Percentiles rank a stretch among this genome's conserved stretches.
These are phyloP conservation scores for Gloeostereum incarnatum DNA, from an alignment of 768 basidiomycete species.

Conservation along the genomic window DNA sequence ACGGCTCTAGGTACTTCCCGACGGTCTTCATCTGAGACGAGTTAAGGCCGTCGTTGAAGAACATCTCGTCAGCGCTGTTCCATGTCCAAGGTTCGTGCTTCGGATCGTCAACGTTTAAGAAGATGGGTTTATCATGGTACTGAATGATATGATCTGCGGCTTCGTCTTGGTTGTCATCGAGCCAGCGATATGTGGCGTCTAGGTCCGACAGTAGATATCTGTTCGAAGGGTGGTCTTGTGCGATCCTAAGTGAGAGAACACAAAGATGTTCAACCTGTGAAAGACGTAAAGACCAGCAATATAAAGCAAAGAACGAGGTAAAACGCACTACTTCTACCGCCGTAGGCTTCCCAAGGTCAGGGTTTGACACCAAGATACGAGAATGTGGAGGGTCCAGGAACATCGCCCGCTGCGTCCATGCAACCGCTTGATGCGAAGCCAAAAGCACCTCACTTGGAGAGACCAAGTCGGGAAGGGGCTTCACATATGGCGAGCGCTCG, in stretches of 20 bases:
- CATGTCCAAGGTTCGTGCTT: constrained; percentile 26
- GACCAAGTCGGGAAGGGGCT: constrained; percentile 21
- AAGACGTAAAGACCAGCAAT: neutral
- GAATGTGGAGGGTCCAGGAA: constrained; percentile 19
- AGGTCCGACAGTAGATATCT: constrained; percentile 25
- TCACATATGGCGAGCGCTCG: constrained; percentile 13
- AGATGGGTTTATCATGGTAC: constrained; percentile 18
- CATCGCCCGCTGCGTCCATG: constrained; percentile 40
- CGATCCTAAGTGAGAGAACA: constrained; percentile 19
- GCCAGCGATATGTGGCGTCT: constrained; percentile 32
- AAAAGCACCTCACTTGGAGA: constrained; percentile 28
- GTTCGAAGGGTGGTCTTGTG: constrained; percentile 14
- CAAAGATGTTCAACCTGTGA: constrained; percentile 31
- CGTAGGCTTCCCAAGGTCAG: constrained; percentile 27
- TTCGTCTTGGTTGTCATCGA: constrained; percentile 19
- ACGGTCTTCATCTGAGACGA: constrained; percentile 21
- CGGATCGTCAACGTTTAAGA: constrained; percentile 38
- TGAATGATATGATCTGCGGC: constrained; percentile 11
- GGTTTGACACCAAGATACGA: constrained; percentile 22
- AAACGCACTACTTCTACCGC: constrained; percentile 32
- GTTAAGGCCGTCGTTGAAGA: constrained; percentile 25
- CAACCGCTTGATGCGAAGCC: constrained; percentile 25
- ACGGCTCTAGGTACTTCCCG: constrained; percentile 22
- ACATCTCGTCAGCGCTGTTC: constrained; percentile 26
- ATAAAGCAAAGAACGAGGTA: neutral